phyloP scores from a whole-genome alignment of 1,284 basidiomycete genomes.

The Sphaerobolus stellatus region DNA sequence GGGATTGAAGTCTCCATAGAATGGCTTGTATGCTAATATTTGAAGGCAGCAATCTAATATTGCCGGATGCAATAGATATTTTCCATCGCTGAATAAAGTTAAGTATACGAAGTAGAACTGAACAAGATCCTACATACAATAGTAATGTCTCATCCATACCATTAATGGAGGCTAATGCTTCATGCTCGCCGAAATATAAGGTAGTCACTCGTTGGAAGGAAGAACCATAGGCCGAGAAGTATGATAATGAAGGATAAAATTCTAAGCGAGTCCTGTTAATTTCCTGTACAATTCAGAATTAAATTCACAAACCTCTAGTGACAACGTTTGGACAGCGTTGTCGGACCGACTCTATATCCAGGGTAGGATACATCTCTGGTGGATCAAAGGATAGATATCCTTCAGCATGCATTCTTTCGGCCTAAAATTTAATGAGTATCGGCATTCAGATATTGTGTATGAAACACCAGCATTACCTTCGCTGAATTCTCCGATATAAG shows the following conservation, averaged over 20 bases:
- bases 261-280: neutral
- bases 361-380: neutral
- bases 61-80: constrained; percentile 41
- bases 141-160: constrained; percentile 12
- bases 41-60: constrained; percentile 39
- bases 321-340: constrained; percentile 9
- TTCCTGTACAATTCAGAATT: neutral
- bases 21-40: constrained; percentile 24
- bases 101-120: neutral
- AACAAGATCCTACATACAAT: constrained; percentile 12
- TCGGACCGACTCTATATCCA: constrained; percentile 21
- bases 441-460: no score
- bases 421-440: no score
- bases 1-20: constrained; percentile 26
- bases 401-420: constrained; percentile 29
- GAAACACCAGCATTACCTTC: neutral
- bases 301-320: neutral
- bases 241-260: neutral
- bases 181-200: constrained; percentile 13
- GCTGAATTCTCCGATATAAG: neutral
- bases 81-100: constrained; percentile 1
- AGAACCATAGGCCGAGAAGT: constrained; percentile 24
- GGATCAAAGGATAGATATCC: constrained; percentile 31
- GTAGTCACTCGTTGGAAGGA: constrained; percentile 19
- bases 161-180: constrained; percentile 19